These are phyloP conservation scores for Catharanthus roseus DNA, from an alignment of 257 asterid genomes.

Conservation along the genomic window DNA sequence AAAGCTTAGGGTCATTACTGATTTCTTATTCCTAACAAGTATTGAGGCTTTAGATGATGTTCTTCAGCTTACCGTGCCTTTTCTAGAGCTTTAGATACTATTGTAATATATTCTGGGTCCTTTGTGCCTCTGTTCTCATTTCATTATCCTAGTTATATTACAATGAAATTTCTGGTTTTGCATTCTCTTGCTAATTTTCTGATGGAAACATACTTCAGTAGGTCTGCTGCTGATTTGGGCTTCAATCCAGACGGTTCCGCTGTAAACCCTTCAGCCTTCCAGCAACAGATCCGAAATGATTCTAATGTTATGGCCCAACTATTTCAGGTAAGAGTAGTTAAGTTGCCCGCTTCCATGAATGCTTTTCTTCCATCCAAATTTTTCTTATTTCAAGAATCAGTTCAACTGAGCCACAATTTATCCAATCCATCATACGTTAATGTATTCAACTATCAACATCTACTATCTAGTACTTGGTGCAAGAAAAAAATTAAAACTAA, in stretches of 20 bases:
- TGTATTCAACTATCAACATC: not conserved
- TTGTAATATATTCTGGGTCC: not conserved
- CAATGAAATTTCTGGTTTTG: not conserved
- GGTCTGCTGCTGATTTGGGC: conserved; percentile 39
- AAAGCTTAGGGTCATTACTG: not conserved
- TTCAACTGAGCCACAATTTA: not conserved
- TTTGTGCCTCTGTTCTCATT: not conserved
- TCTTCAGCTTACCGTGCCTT: not conserved
- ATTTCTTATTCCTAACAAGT: not conserved
- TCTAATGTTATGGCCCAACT: conserved; percentile 81
- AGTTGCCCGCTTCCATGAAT: not conserved
- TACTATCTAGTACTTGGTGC: not conserved
- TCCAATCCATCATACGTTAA: not conserved
- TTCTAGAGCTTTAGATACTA: not conserved
- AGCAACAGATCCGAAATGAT: conserved; percentile 79
- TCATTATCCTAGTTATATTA: not conserved
- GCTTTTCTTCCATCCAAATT: not conserved
- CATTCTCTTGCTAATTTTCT: conserved; percentile 2
- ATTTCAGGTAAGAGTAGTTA: conserved; percentile 61
- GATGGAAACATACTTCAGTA: conserved; percentile 29
- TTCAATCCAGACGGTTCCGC: conserved; percentile 95
- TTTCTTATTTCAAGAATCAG: not conserved
- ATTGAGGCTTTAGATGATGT: not conserved
- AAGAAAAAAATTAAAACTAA: not conserved
- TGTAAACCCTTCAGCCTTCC: conserved; percentile 83